Conservation (phyloP, 257 asterid genomes). For the Nicotiana paniculata region DNA sequence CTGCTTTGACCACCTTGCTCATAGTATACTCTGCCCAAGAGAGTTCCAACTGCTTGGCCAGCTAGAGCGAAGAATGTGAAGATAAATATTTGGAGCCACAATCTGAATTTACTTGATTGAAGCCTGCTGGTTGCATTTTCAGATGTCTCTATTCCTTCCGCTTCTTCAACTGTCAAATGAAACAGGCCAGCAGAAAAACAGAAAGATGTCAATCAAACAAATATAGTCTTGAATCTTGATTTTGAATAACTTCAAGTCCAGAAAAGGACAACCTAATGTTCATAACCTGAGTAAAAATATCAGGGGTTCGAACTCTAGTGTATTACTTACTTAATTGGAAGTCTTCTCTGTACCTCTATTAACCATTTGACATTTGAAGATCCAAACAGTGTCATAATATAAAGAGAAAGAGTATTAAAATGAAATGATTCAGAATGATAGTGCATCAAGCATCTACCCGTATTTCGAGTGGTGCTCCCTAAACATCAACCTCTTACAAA, state of each 20-base stretch:
- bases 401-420: not conserved
- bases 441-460: not conserved
- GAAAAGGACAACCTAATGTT: too few species aligned
- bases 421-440: not conserved
- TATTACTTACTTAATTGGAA: too few species aligned
- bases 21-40: constrained; percentile 13
- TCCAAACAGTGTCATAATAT: too few species aligned
- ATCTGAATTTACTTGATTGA: not conserved
- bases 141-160: not conserved
- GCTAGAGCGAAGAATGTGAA: not conserved
- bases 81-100: constrained; percentile 6
- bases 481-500: not conserved
- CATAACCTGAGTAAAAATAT: not conserved
- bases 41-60: not conserved
- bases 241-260: not conserved
- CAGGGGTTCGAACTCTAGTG: not conserved
- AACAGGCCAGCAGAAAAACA: not conserved
- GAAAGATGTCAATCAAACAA: not conserved
- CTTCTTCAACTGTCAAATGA: not conserved
- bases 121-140: not conserved
- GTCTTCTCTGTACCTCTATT: too few species aligned
- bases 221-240: not conserved
- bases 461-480: not conserved
- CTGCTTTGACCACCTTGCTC: constrained; percentile 7
- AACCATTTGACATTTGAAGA: too few species aligned